A percentile compares a stretch with the other conserved stretches of the same genome.
phyloP scores from a whole-genome alignment of 2,329 filamentous ascomycete species.

The Colletotrichum musicola region DNA sequence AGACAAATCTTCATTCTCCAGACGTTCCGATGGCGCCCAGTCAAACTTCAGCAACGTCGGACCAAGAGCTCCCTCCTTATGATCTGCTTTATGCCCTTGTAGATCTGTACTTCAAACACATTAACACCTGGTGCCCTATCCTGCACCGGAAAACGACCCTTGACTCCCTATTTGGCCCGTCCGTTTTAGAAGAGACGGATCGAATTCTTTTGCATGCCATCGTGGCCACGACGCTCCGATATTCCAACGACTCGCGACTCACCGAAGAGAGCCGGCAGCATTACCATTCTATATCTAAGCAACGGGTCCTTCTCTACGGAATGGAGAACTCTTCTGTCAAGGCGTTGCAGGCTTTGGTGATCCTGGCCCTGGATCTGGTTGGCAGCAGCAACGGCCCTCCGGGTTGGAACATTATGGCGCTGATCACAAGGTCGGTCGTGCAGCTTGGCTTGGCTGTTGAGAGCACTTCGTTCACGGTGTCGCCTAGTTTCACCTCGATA shows the following conservation, averaged over 20 bases:
- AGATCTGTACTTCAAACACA: conserved; percentile 83
- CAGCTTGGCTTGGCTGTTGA: conserved; percentile 90
- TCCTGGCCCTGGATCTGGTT: conserved; percentile 85
- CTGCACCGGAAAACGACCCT: conserved; percentile 87
- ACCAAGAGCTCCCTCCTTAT: conserved; percentile 80
- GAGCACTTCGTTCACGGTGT: conserved; percentile 81
- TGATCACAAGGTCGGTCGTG: conserved; percentile 90
- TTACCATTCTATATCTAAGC: conserved; percentile 85
- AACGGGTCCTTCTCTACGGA: conserved; percentile 87
- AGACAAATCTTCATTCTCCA: conserved; percentile 67
- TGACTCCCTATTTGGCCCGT: conserved; percentile 83
- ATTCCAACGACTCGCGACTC: conserved; percentile 81
- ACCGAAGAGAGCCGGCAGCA: conserved; percentile 79
- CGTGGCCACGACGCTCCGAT: conserved; percentile 87
- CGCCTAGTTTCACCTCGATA: conserved; percentile 85
- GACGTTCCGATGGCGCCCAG: conserved; percentile 65
- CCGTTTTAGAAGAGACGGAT: conserved; percentile 83
- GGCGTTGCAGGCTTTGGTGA: conserved; percentile 87
- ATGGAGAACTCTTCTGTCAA: conserved; percentile 92
- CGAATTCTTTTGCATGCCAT: conserved; percentile 88
- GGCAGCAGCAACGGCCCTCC: conserved; percentile 91
- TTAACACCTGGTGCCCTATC: conserved; percentile 90
- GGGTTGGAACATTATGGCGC: conserved; percentile 90
- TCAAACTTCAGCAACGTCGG: conserved; percentile 62
- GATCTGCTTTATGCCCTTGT: conserved; percentile 79